These are phyloP conservation scores for Hirschioporus abietinus DNA, from an alignment of 768 basidiomycete genomes.

Conservation along the genomic window DNA sequence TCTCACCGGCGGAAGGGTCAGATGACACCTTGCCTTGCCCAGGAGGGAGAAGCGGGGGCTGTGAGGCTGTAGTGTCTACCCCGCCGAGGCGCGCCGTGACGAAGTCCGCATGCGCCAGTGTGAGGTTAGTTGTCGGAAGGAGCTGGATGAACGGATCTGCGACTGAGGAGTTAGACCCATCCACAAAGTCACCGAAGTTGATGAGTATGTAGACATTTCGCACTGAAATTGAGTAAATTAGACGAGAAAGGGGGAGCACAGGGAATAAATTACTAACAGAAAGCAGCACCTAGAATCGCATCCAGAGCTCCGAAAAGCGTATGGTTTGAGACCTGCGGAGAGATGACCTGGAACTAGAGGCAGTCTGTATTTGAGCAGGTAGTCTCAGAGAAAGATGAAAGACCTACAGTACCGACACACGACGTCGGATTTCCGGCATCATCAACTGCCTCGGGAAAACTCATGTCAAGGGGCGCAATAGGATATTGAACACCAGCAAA, in stretches of 20 bases:
- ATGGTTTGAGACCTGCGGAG: slow-evolving; percentile 5
- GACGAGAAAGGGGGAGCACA: background rate
- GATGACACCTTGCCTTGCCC: no score
- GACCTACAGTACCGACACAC: slow-evolving; percentile 14
- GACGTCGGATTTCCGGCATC: slow-evolving; percentile 7
- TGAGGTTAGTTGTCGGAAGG: slow-evolving; percentile 14
- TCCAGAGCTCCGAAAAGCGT: slow-evolving; percentile 9
- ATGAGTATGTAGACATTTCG: slow-evolving; percentile 21
- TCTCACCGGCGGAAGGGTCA: no score
- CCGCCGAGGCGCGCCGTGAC: slow-evolving; percentile 15
- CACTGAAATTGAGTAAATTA: background rate
- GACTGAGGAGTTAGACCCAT: slow-evolving; percentile 12
- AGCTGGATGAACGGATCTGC: slow-evolving; percentile 20
- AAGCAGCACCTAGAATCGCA: slow-evolving; percentile 15
- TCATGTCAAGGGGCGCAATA: slow-evolving; percentile 22
- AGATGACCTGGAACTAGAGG: slow-evolving; percentile 13
- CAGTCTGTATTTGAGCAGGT: no score
- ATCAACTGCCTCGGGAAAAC: background rate
- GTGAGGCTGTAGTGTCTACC: background rate
- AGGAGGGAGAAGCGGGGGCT: no score
- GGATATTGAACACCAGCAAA: slow-evolving; percentile 18
- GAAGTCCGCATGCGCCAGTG: slow-evolving; percentile 18
- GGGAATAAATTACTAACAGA: slow-evolving; percentile 10
- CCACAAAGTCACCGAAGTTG: slow-evolving; percentile 23
- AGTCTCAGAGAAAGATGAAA: background rate